Evolutionary conservation across 2,329 filamentous ascomycete species (phyloP).

Genomic region (Ophiostoma fasciatum): DNA sequence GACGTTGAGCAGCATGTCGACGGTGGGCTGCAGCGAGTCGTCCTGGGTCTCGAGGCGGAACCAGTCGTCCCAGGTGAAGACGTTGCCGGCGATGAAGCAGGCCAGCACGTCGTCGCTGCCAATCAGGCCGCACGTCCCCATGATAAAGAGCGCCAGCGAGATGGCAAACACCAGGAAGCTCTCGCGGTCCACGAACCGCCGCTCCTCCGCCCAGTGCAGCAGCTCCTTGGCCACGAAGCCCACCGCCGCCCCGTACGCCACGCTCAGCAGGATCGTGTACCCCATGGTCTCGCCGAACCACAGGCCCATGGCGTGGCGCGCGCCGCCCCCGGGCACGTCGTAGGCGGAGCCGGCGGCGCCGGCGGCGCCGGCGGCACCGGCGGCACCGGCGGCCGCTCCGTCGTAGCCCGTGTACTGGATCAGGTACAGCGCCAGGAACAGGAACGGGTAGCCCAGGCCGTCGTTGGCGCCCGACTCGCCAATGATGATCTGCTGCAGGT

Average conservation of each 20-base stretch:
- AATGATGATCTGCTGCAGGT: slow-evolving; percentile 66
- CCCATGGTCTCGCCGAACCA: slow-evolving; percentile 82
- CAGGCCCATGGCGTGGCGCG: slow-evolving; percentile 51
- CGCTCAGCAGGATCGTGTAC: slow-evolving; percentile 66
- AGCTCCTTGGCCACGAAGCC: slow-evolving; percentile 73
- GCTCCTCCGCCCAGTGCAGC: slow-evolving; percentile 71
- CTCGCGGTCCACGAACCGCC: slow-evolving; percentile 69
- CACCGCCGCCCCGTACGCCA: slow-evolving; percentile 60
- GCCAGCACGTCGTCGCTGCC: slow-evolving; percentile 83
- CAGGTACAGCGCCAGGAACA: slow-evolving; percentile 72
- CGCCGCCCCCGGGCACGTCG: slow-evolving; percentile 38
- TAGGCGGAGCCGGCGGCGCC: no score
- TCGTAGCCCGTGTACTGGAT: slow-evolving; percentile 56
- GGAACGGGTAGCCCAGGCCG: slow-evolving; percentile 74
- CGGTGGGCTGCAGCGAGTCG: slow-evolving; percentile 83
- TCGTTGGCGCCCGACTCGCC: slow-evolving; percentile 83
- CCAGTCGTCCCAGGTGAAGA: slow-evolving; percentile 89
- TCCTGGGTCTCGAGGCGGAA: slow-evolving; percentile 80
- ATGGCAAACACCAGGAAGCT: slow-evolving; percentile 81
- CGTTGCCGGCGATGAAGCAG: slow-evolving; percentile 84
- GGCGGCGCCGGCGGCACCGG: slow-evolving; percentile 28
- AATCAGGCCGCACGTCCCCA: slow-evolving; percentile 74
- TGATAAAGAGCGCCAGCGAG: slow-evolving; percentile 70
- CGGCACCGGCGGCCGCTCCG: no score
- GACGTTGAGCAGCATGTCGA: slow-evolving; percentile 89